A percentile compares a stretch with the other conserved stretches of the same genome.
Conservation (phyloP, 2,329 filamentous ascomycete genomes). For the Cladobotryum mycophilum region DNA sequence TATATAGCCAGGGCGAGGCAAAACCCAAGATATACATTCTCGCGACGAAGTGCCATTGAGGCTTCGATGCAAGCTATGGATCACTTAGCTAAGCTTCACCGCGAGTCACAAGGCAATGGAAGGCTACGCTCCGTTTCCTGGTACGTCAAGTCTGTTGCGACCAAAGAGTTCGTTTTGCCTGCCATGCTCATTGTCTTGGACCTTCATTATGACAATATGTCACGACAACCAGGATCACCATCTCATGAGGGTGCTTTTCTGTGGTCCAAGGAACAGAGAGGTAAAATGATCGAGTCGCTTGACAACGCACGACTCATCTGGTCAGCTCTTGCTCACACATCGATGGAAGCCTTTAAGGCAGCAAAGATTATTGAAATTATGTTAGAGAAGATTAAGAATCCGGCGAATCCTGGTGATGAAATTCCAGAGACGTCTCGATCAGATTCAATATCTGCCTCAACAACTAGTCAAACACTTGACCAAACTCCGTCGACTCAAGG, state of each 20-base stretch:
- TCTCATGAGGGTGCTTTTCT: conserved; percentile 42
- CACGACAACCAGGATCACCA: conserved; percentile 32
- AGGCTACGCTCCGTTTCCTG: conserved; percentile 68
- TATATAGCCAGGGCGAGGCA: conserved; percentile 73
- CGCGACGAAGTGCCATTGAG: conserved; percentile 76
- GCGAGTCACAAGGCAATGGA: conserved; percentile 66
- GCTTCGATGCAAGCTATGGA: conserved; percentile 75
- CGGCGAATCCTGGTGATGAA: conserved; percentile 9
- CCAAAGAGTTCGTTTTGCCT: conserved; percentile 78
- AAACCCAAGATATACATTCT: conserved; percentile 77
- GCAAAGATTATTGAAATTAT: conserved; percentile 75
- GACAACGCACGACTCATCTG: conserved; percentile 72
- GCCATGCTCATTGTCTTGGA: conserved; percentile 81
- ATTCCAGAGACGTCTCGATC: conserved; percentile 12
- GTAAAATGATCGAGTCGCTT: conserved; percentile 70
- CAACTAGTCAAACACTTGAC: conserved; percentile 36
- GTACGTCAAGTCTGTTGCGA: conserved; percentile 72
- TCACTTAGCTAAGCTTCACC: conserved; percentile 69
- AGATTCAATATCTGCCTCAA: conserved; percentile 22
- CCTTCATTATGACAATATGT: conserved; percentile 61
- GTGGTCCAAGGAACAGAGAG: conserved; percentile 55
- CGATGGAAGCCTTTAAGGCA: conserved; percentile 87
- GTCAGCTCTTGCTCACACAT: conserved; percentile 68
- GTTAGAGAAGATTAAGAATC: conserved; percentile 62
- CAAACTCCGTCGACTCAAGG: conserved; percentile 21